Evolutionary conservation across 169 alveolate genomes (phyloP), one percentile per base, ranked within the genome.

Genomic region (Plasmodium yoelii): DNA sequence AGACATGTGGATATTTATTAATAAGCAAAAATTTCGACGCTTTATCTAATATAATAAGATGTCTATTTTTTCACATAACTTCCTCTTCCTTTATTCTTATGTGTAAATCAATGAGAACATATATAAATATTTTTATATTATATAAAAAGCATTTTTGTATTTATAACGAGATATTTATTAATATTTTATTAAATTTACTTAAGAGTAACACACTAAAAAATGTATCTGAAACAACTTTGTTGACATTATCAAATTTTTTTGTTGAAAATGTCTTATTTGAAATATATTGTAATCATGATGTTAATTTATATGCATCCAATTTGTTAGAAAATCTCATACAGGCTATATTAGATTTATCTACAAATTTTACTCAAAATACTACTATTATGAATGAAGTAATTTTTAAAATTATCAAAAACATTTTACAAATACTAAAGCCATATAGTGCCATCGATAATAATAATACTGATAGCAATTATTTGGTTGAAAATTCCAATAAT

Each of bases 81-180:
- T 86, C 91, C 47, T 70, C 91, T 9, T 86, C 91, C 0, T 86
- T 44, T 86, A 71, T 69, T 12, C 87, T 86, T 12, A 86, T 86
- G 57, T 69, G 91, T 46, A 86, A 53, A 57, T 57, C 91, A n/a
- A 69, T 86, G 87, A 86, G 91, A 69, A 28, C 71, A 7, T 86
- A 86, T 55, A 59, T 86, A 64, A 86, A 86, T 51, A 86, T 86
- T 68, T 86, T 86, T 18, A 86, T 86, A 61, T 64, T 86, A 46
- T 86, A 86, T 59, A 86, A 86, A 51, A 63, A 86, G 61, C 75
- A 86, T 28, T 86, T 69, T 59, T 69, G 22, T 64, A 69, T 86
- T 42, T 86, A 86, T 51, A 86, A 57, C 46, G 91, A 86, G 70
- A 64, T 86, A 6, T 86, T 69, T 86, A 86, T 86, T 57, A 86